Evolutionary conservation across 2,329 filamentous ascomycete species (phyloP), one percentile per base, ranked within the genome.

Genomic region (Phialophora verrucosa): DNA sequence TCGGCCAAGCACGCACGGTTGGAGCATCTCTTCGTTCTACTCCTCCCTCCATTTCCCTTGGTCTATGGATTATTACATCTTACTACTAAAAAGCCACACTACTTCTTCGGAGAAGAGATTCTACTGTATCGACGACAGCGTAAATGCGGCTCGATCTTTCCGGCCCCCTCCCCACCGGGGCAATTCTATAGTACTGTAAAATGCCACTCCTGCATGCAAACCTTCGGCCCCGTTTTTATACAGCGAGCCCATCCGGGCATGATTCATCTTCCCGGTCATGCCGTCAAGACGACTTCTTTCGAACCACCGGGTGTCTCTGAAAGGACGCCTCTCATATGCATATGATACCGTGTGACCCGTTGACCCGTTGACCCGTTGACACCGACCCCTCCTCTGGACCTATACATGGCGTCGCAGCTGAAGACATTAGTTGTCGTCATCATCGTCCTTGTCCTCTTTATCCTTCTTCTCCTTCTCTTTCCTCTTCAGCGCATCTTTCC

Each of bases 401-500:
- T n/a, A 44, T 44, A 44, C 38, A 44, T 8, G 17, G 17, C 38
- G 38, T 44, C 17, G 38, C 38, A 44, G 38, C 38, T 8, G 38
- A 44, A 8, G 38, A 53, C 17, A 53, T 53, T 29, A 29, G 25
- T 38, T 32, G 42, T 35, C 42, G 17, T 61, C 59, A 53, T 53
- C 47, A 6, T 51, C 49, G 20, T 17, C 25, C 27, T 49, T 59
- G 2, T 51, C 35, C 20, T 53, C 20, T 61, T 61, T 61, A 20
- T 53, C 12, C 29, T 54, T 62, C 54, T n/a, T 69, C 49, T 59
- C 70, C 51, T 69, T 75, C 54, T 75, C 74, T 66, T 79, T 78
- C 73, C 83, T 81, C 32, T 80, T 76, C 61, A 91, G 76, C 71
- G 87, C 82, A 73, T 87, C 82, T 71, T 90, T 89, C 88, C 92